Evolutionary conservation across 2,329 filamentous ascomycete genomes (phyloP).

Genomic region (Aschersonia sp.): DNA sequence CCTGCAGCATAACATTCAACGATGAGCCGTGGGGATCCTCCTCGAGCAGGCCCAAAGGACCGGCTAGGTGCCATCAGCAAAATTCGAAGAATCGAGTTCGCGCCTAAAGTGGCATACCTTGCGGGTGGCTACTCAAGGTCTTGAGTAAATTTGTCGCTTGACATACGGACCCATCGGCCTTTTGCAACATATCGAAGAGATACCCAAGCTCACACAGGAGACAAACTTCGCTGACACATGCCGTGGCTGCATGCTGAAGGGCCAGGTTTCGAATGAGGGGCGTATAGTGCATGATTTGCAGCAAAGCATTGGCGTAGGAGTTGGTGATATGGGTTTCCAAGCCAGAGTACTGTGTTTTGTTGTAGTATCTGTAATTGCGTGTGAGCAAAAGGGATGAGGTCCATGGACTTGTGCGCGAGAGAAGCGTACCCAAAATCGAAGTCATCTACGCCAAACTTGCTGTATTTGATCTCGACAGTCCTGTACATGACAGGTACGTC

Average conservation of each 20-base stretch:
- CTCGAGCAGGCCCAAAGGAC: slow-evolving; percentile 67
- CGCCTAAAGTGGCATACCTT: slow-evolving; percentile 31
- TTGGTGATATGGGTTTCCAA: slow-evolving; percentile 94
- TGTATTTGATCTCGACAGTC: slow-evolving; percentile 96
- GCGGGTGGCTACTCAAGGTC: slow-evolving; percentile 69
- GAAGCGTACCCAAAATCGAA: slow-evolving; percentile 77
- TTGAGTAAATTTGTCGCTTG: slow-evolving; percentile 93
- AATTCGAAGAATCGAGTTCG: too few relatives aligned
- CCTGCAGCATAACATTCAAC: slow-evolving; percentile 71
- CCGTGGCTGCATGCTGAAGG: slow-evolving; percentile 73
- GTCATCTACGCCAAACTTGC: slow-evolving; percentile 97
- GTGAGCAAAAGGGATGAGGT: slow-evolving; percentile 6
- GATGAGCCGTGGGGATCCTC: slow-evolving; percentile 62
- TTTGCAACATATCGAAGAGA: slow-evolving; percentile 94
- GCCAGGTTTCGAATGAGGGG: slow-evolving; percentile 78
- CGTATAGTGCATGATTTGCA: slow-evolving; percentile 86
- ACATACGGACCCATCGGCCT: slow-evolving; percentile 84
- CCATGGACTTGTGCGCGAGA: not conserved
- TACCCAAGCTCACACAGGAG: slow-evolving; percentile 90
- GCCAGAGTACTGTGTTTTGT: slow-evolving; percentile 81
- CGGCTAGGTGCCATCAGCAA: slow-evolving; percentile 29
- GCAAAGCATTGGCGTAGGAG: slow-evolving; percentile 83
- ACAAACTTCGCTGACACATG: slow-evolving; percentile 71
- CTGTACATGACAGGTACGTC: slow-evolving; percentile 83
- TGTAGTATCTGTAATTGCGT: slow-evolving; percentile 57